Evolutionary conservation across 106 monocot species (phyloP), one percentile per base, ranked within the genome.

Genomic region (Dendrobium nobile): DNA sequence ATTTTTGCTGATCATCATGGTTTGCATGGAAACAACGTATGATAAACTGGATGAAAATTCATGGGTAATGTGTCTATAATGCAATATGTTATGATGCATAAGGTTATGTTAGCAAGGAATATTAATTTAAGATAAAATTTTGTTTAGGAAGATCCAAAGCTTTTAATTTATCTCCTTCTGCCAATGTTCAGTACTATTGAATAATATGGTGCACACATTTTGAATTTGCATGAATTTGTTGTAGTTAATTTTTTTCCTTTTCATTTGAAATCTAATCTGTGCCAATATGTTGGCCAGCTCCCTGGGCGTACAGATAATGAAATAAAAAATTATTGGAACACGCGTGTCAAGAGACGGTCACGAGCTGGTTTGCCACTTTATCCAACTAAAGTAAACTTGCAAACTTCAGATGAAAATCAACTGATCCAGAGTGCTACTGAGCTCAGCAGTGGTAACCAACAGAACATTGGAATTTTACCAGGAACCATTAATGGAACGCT

Each of bases 251-350:
- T 20, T 31, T 65, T 65, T 5, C 64, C 24, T 65, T 65, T 8
- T 26, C 26, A 24, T 65, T 65, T n/a, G 22, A 24, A 65, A 65
- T 65, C 64, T 65, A 65, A 65, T 9, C 24, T 26, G 64, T 26
- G 64, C 64, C 8, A 18, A 11, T 37, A 2, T 67, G 41, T 42
- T 27, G 47, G 67, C 18, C 85, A 92, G 92, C 78, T 92, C 72
- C 89, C 89, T 42, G 92, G 92, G 17, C 89, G 92, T 10, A 92
- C 89, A 37, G 92, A 92, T 68, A 92, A 89, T 68, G 92, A 92
- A 73, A 92, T 92, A 75, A 92, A 92, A 80, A 92, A 92, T 77
- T 92, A 79, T 18, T 92, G 92, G 92, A 92, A 92, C 41, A 92
- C 89, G 16, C 79, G 92, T 51, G 43, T 74, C 15, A 92, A 92